Percentiles rank a stretch among this genome's conserved stretches.
Evolutionary conservation across 2,329 filamentous ascomycete genomes (phyloP).

Genomic region (Claviceps citrina): DNA sequence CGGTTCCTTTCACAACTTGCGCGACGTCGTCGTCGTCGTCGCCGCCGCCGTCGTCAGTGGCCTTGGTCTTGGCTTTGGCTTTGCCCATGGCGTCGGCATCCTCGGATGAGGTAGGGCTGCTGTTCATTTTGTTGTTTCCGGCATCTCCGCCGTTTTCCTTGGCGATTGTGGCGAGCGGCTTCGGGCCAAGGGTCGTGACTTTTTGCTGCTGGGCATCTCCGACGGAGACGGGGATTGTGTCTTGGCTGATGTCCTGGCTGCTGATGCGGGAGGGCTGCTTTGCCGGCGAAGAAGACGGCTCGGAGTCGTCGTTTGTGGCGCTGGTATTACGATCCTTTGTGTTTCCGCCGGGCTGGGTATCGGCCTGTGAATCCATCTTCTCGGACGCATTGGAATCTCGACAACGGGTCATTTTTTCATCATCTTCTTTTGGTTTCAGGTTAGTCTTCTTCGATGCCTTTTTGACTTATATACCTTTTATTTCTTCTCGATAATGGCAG

Average conservation of each 20-base stretch:
- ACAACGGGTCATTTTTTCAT: too few relatives aligned
- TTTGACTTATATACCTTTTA: neutral
- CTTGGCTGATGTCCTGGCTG: neutral
- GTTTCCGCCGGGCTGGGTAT: too few relatives aligned
- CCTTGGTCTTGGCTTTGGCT: neutral
- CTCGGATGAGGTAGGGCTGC: too few relatives aligned
- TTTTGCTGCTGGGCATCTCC: slow-evolving; percentile 20
- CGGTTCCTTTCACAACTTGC: slow-evolving; percentile 29
- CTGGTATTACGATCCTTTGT: too few relatives aligned
- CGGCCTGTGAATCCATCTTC: too few relatives aligned
- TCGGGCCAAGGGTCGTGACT: slow-evolving; percentile 15
- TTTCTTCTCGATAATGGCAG: neutral
- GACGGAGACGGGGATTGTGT: slow-evolving; percentile 17
- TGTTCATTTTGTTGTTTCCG: slow-evolving; percentile 8
- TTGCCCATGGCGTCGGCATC: too few relatives aligned
- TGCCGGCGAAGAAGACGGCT: too few relatives aligned
- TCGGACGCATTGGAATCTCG: too few relatives aligned
- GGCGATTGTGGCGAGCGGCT: slow-evolving; percentile 22
- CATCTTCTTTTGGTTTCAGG: too few relatives aligned
- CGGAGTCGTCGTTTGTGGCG: too few relatives aligned
- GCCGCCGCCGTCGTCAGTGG: slow-evolving; percentile 3
- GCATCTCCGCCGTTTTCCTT: slow-evolving; percentile 18
- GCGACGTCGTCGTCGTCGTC: slow-evolving; percentile 11
- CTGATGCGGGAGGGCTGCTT: slow-evolving; percentile 3
- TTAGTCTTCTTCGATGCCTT: too few relatives aligned